Percentiles rank a stretch among this genome's conserved stretches.
phyloP scores from a whole-genome alignment of 371 early-diverging fungal genomes.

The Lichtheimia corymbifera region DNA sequence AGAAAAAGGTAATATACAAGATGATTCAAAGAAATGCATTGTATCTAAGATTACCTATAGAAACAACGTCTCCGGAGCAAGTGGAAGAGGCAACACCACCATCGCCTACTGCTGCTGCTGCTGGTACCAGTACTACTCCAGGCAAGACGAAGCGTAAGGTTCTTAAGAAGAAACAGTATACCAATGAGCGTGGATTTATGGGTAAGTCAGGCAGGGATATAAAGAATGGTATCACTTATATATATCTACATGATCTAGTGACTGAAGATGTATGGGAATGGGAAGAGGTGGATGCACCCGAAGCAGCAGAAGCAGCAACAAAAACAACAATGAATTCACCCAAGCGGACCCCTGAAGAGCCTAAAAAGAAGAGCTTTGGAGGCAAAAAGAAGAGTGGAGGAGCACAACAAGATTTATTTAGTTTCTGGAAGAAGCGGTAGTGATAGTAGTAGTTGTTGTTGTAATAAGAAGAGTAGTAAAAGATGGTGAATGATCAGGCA shows the following conservation, averaged over 20 bases:
- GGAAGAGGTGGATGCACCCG: conserved; percentile 1
- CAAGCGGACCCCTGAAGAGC: too few relatives aligned
- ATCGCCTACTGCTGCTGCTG: neutral
- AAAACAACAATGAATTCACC: too few relatives aligned
- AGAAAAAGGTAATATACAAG: neutral
- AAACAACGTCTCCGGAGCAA: neutral
- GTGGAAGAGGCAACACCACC: neutral
- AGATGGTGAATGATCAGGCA: too few relatives aligned
- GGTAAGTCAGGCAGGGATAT: neutral
- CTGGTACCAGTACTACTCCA: neutral
- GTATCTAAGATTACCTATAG: neutral
- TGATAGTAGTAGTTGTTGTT: too few relatives aligned
- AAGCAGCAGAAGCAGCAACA: too few relatives aligned
- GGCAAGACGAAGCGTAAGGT: neutral
- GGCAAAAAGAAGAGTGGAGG: neutral
- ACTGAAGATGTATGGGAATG: conserved; percentile 3
- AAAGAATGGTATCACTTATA: neutral
- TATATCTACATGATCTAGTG: neutral
- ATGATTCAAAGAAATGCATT: neutral
- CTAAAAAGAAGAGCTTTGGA: neutral
- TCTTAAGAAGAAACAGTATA: conserved; percentile 3
- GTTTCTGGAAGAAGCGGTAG: neutral
- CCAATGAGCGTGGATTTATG: conserved; percentile 8
- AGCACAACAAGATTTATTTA: neutral
- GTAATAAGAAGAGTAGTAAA: too few relatives aligned